A percentile compares a stretch with the other conserved stretches of the same genome.
Evolutionary conservation across 2,329 filamentous ascomycete species (phyloP).

Genomic region (Macroventuria anomochaeta): DNA sequence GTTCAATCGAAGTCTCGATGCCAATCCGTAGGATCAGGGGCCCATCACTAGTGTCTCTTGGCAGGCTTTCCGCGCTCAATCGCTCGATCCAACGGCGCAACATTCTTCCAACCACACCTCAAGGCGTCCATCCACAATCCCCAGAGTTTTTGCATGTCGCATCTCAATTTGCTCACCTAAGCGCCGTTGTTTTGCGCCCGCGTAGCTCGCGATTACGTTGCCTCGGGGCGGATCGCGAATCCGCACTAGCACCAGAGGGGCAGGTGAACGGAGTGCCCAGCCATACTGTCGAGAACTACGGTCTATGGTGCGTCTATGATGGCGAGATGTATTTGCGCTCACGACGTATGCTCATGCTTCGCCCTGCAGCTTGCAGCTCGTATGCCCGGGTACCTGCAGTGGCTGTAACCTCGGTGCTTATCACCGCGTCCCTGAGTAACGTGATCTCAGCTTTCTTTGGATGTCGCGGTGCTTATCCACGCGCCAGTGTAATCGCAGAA

Average conservation of each 20-base stretch:
- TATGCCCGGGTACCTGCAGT: constrained; percentile 28
- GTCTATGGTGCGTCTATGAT: constrained; percentile 5
- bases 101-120: background rate
- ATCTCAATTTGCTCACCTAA: constrained; percentile 8
- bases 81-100: background rate
- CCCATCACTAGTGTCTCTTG: constrained; percentile 1
- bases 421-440: constrained; percentile 1
- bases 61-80: background rate
- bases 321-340: constrained; percentile 8
- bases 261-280: constrained; percentile 25
- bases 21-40: constrained; percentile 1
- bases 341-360: constrained; percentile 9
- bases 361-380: constrained; percentile 15
- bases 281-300: constrained; percentile 12
- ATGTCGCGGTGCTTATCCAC: background rate
- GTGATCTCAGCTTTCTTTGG: background rate
- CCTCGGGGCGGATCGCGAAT: background rate
- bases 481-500: background rate
- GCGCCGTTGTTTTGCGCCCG: constrained; percentile 2
- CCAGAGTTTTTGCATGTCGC: background rate
- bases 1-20: constrained; percentile 8
- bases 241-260: constrained; percentile 17
- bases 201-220: constrained; percentile 5
- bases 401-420: background rate
- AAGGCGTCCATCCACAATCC: background rate